These are phyloP conservation scores for Exophiala bonariae DNA, from an alignment of 2,329 filamentous ascomycete genomes.

Conservation along the genomic window DNA sequence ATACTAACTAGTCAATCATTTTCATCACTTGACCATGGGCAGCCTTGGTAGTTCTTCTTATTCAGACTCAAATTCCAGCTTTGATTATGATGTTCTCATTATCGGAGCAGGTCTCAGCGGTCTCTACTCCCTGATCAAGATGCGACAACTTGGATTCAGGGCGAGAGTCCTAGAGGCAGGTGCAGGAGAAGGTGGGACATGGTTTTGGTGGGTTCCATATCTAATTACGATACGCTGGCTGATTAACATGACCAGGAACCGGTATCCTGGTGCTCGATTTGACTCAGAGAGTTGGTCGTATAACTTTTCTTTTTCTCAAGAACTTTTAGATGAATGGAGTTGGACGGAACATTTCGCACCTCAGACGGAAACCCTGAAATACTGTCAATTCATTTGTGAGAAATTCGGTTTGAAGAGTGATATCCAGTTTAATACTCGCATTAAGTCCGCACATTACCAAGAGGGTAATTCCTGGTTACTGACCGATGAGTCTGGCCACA, in stretches of 20 bases:
- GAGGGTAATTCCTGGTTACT: slow-evolving; percentile 15
- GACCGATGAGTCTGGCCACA: slow-evolving; percentile 9
- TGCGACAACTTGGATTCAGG: slow-evolving; percentile 32
- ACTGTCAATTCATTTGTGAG: slow-evolving; percentile 42
- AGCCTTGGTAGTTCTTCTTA: not conserved
- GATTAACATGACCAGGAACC: slow-evolving; percentile 44
- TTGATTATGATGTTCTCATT: slow-evolving; percentile 19
- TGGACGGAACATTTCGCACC: slow-evolving; percentile 45
- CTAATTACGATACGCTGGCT: too few species aligned
- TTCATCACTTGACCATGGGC: not conserved
- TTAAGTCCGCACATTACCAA: slow-evolving; percentile 31
- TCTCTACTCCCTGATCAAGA: slow-evolving; percentile 28
- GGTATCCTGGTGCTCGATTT: slow-evolving; percentile 56
- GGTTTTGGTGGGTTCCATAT: slow-evolving; percentile 39
- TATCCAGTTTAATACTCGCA: slow-evolving; percentile 32
- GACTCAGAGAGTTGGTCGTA: slow-evolving; percentile 57
- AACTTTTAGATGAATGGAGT: slow-evolving; percentile 38
- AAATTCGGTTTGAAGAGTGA: slow-evolving; percentile 40
- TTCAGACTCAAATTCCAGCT: not conserved
- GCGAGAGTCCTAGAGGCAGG: slow-evolving; percentile 38
- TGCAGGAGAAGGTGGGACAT: slow-evolving; percentile 36
- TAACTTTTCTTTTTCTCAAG: slow-evolving; percentile 51
- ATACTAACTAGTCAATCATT: too few species aligned
- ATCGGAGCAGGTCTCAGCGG: slow-evolving; percentile 24
- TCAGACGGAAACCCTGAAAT: slow-evolving; percentile 39